Evolutionary conservation across 352 stramenopile species (phyloP).

Genomic region (Labyrinthula sp.): DNA sequence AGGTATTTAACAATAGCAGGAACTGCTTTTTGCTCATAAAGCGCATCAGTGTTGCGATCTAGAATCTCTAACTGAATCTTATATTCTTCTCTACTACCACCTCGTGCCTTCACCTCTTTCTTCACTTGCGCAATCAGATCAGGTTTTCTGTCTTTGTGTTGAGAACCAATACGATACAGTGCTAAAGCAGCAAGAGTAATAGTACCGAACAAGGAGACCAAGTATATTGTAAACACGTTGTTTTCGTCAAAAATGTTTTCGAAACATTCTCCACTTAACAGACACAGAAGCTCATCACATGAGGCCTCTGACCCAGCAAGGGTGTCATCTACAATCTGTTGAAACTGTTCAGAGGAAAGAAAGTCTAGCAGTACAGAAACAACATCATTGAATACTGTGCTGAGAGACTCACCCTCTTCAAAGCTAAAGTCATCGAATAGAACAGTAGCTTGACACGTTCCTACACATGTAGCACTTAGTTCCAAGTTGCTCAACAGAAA

Average conservation of each 20-base stretch:
- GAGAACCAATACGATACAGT: conserved; percentile 1
- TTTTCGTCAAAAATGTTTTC: conserved; percentile 4
- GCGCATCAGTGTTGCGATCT: conserved; percentile 6
- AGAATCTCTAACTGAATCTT: conserved; percentile 23
- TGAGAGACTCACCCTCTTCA: conserved; percentile 7
- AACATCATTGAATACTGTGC: conserved; percentile 3
- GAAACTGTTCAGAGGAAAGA: conserved; percentile 3
- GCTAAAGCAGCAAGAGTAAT: conserved; percentile 1
- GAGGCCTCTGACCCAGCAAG: background rate
- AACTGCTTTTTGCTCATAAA: conserved; percentile 19
- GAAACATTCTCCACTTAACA: background rate
- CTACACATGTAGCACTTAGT: background rate
- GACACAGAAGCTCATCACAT: background rate
- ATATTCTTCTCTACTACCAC: no score
- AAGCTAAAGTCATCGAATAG: conserved; percentile 2
- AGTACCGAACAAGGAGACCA: conserved; percentile 5
- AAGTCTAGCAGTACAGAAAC: background rate
- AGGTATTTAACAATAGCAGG: conserved; percentile 7
- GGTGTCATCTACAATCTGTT: conserved; percentile 7
- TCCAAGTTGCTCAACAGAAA: background rate
- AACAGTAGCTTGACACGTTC: conserved; percentile 7
- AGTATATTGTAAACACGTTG: conserved; percentile 10
- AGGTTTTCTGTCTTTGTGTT: conserved; percentile 1
- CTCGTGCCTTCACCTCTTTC: conserved; percentile 3
- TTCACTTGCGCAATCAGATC: background rate